Base-by-base conservation (phyloP, 1,284 basidiomycete species). In the Bjerkandera adusta region DNA sequence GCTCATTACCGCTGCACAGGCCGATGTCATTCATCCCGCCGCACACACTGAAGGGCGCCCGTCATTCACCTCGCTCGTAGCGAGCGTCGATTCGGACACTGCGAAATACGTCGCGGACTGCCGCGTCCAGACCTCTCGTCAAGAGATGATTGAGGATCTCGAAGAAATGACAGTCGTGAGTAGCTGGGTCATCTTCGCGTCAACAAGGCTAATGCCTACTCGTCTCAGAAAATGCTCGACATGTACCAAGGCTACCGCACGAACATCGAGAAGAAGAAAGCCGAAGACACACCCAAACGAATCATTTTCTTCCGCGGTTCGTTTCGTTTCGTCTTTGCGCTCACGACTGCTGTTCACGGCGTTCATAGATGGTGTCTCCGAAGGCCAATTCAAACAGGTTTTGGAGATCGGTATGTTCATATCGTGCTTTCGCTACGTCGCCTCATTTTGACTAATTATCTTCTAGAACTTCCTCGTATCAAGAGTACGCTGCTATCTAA, bases 11-110 rank as follows among this genome's bases (percentile, higher is more conserved):
- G 43, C 16, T 43, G n/a, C 48, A 78, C 81, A 85, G 55, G 84
- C 86, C 13, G 85, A 90, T 63, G 85, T 86, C 30, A 83, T 87
- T 22, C 87, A 91, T 59, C 87, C 88, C 7, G 75, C 85, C 5
- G 85, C 87, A 15, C 86, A 87, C 8, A 77, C 83, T 0, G 76
- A 76, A 11, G 83, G 79, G 11, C 77, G 79, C 3, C 89, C 87
- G 0, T 90, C 89, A 0, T 89, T 87, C 60, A 83, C 86, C 0
- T 72, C 86, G 1, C 66, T 91, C 0, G 88, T 90, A 6, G 85
- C 74, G 21, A 89, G 81, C 51, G 77, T 89, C 29, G 87, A 90
- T 61, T 77, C 77, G 0, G 74, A 81, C 51, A 75, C 74, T 0
- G 80, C 81, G 0, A 73, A 72, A 60, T 78, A 72, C 47, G 59